Conservation (phyloP, 257 asterid species). For the Fraxinus cuspidata region DNA sequence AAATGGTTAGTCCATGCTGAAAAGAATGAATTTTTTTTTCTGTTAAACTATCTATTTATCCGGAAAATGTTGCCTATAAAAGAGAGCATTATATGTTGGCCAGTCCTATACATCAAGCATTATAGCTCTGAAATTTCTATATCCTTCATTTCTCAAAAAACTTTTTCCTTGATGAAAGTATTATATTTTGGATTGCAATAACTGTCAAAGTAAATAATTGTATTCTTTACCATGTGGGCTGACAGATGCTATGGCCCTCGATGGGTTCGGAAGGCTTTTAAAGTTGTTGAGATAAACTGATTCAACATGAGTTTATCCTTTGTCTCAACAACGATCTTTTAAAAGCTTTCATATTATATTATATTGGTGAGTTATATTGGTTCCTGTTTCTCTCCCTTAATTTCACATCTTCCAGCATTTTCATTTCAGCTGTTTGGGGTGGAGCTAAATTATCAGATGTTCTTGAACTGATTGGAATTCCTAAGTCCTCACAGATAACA, state of each 20-base stretch:
- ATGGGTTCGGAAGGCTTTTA: not conserved
- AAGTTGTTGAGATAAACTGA: not conserved
- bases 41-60: not conserved
- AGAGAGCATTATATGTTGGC: not conserved
- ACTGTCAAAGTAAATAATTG: not conserved
- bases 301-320: slow-evolving; percentile 13
- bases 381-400: slow-evolving; percentile 1
- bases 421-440: slow-evolving; percentile 82
- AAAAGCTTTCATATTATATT: slow-evolving; percentile 10
- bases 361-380: not conserved
- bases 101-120: not conserved
- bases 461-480: slow-evolving; percentile 79
- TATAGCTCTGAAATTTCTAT: not conserved
- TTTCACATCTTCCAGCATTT: slow-evolving; percentile 22
- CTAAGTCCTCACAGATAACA: slow-evolving; percentile 56
- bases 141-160: not conserved
- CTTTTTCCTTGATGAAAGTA: not conserved
- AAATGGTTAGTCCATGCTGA: slow-evolving; percentile 62
- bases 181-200: not conserved
- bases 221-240: not conserved
- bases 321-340: slow-evolving; percentile 13
- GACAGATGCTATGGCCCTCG: not conserved
- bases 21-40: slow-evolving; percentile 14
- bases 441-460: slow-evolving; percentile 96
- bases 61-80: not conserved